phyloP scores from a whole-genome alignment of 768 basidiomycete species.

The Paxillus involutus region DNA sequence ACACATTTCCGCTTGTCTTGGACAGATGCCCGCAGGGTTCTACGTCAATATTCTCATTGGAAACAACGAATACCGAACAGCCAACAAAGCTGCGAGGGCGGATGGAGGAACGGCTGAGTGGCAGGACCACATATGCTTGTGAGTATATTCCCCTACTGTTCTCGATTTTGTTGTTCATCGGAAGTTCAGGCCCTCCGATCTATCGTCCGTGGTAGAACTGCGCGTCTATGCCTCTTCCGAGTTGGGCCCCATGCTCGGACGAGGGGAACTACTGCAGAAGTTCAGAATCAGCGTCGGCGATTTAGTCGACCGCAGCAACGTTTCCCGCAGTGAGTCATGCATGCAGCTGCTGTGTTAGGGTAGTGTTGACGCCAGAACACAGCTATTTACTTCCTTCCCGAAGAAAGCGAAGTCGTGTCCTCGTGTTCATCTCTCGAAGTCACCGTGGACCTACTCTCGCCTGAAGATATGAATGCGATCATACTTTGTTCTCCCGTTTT shows the following conservation, averaged over 20 bases:
- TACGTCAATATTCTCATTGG: too few species aligned
- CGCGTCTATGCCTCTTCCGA: conserved; percentile 2
- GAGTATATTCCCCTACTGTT: too few species aligned
- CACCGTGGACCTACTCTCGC: neutral
- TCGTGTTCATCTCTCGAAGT: neutral
- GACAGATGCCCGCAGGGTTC: too few species aligned
- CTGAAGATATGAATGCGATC: neutral
- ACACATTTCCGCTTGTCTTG: too few species aligned
- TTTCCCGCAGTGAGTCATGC: neutral
- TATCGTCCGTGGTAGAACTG: neutral
- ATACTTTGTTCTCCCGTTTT: neutral
- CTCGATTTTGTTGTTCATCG: too few species aligned
- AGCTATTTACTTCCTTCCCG: neutral
- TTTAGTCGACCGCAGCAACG: neutral
- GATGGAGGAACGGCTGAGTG: too few species aligned
- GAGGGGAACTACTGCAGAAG: neutral
- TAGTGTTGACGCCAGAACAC: neutral
- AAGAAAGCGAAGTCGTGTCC: neutral
- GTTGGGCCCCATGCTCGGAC: neutral
- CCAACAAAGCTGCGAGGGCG: too few species aligned
- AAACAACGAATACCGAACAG: too few species aligned
- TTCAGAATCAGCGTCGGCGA: neutral
- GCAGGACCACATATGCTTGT: too few species aligned
- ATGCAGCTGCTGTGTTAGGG: neutral
- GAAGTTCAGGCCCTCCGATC: neutral